Conservation (phyloP, 257 asterid species). For the Solanum chiquidenum region DNA sequence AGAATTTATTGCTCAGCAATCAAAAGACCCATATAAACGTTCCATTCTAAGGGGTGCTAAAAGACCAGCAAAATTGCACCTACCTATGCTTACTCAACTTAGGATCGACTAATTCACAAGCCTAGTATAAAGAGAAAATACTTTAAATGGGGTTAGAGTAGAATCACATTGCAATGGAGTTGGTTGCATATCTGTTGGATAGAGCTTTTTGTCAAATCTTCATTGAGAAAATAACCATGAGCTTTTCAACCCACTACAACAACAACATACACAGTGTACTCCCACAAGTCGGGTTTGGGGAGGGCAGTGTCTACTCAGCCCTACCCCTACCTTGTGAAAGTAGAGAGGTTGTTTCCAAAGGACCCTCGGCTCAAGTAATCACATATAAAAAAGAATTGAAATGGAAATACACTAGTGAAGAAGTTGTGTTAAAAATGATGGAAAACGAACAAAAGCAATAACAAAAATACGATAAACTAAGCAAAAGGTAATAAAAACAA, state of each 20-base stretch:
- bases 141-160: not conserved
- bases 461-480: not conserved
- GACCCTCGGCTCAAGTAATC: not conserved
- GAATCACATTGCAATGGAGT: not conserved
- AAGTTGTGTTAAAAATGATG: not conserved
- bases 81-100: not conserved
- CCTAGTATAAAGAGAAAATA: not conserved
- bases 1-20: not conserved
- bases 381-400: not conserved
- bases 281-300: not conserved
- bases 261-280: not conserved
- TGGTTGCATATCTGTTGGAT: not conserved
- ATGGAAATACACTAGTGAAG: not conserved
- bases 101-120: not conserved
- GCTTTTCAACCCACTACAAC: too few species aligned
- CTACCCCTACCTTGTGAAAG: not conserved
- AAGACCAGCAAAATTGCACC: not conserved
- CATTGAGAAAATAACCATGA: not conserved
- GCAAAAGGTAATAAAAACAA: not conserved
- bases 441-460: not conserved
- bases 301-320: not conserved
- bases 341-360: not conserved
- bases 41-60: not conserved
- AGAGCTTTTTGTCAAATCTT: not conserved
- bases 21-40: not conserved